phyloP scores from a whole-genome alignment of 305 asterid genomes.

The Euphrasia arctica region DNA sequence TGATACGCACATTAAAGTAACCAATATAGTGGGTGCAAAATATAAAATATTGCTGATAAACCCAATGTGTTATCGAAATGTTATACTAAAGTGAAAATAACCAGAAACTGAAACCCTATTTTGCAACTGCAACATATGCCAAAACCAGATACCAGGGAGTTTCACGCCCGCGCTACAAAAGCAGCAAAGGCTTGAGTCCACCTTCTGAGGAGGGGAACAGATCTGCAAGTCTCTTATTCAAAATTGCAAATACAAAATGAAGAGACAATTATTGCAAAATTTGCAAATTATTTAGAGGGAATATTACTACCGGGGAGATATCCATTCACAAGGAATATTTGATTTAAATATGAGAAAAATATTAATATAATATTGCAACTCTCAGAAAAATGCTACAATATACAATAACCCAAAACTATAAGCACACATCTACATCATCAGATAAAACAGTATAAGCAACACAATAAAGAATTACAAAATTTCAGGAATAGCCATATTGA shows the following conservation, averaged over 20 bases:
- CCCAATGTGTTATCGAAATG: conserved; percentile 16
- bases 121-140: conserved; percentile 28
- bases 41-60: conserved; percentile 19
- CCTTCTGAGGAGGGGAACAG: conserved; percentile 39
- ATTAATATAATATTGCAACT: not conserved
- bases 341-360: not conserved
- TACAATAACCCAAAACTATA: conserved; percentile 7
- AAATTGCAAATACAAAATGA: conserved; percentile 31
- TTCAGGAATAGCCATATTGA: not conserved
- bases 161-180: conserved; percentile 33
- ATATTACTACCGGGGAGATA: conserved; percentile 5
- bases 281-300: conserved; percentile 13
- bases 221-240: conserved; percentile 49
- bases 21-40: conserved; percentile 22
- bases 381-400: not conserved
- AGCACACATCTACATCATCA: not conserved
- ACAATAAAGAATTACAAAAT: conserved; percentile 6
- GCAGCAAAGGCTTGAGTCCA: conserved; percentile 45
- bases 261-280: conserved; percentile 20
- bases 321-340: not conserved
- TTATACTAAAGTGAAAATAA: conserved; percentile 21
- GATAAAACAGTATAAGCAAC: not conserved
- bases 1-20: conserved; percentile 24
- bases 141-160: conserved; percentile 34
- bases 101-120: conserved; percentile 21